These are phyloP conservation scores for Linanthus parryae DNA, from an alignment of 148 eudicot species.

Conservation along the genomic window DNA sequence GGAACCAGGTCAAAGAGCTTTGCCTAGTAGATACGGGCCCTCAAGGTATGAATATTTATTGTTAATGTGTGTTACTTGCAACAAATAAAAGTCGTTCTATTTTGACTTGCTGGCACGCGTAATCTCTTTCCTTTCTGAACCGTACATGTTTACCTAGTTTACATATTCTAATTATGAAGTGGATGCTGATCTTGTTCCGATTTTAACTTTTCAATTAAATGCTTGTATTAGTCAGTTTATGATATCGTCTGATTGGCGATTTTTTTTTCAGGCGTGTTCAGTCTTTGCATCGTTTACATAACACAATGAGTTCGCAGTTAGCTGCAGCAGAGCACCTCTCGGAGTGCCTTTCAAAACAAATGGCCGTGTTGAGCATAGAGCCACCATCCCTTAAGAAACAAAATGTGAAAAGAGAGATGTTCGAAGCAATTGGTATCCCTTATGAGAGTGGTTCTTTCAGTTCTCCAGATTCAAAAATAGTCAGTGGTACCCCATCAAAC, in stretches of 20 bases:
- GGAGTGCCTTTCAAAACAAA: slow-evolving; percentile 68
- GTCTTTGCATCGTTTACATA: slow-evolving; percentile 66
- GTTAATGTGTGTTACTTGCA: slow-evolving; percentile 1
- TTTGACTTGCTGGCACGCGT: slow-evolving; percentile 1
- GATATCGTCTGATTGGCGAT: background rate
- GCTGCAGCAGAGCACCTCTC: slow-evolving; percentile 85
- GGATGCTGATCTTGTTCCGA: background rate
- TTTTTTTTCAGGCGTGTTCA: slow-evolving; percentile 50
- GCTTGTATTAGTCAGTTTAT: slow-evolving; percentile 8
- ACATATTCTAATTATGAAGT: no score
- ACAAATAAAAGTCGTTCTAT: background rate
- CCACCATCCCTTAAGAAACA: slow-evolving; percentile 37
- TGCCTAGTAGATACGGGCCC: slow-evolving; percentile 34
- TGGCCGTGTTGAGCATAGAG: slow-evolving; percentile 59
- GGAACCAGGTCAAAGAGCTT: slow-evolving; percentile 30
- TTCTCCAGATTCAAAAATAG: slow-evolving; percentile 34
- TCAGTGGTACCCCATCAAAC: slow-evolving; percentile 25
- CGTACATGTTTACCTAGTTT: no score
- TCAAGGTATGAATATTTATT: slow-evolving; percentile 49
- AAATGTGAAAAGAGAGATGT: slow-evolving; percentile 59
- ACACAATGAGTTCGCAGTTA: slow-evolving; percentile 67
- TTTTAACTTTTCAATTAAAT: background rate
- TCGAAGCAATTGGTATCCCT: slow-evolving; percentile 80
- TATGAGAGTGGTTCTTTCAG: slow-evolving; percentile 33
- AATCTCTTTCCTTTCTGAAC: background rate